Percentiles rank a stretch among this genome's conserved stretches.
Evolutionary conservation across 2,329 filamentous ascomycete genomes (phyloP).

Genomic region (Xylariaceae sp.): DNA sequence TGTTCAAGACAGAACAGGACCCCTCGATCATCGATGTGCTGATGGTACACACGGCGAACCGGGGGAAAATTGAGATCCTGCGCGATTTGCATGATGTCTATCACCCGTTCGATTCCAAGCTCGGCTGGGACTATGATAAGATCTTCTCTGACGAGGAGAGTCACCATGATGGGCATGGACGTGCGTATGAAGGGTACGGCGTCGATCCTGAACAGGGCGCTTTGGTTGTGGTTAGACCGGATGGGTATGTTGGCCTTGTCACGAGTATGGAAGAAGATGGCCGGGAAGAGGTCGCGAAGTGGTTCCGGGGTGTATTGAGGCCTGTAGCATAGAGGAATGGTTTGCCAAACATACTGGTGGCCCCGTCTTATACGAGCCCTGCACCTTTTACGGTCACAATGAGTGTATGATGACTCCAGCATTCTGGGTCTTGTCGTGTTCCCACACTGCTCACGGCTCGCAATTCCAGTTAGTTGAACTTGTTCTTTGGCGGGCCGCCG

Average conservation of each 20-base stretch:
- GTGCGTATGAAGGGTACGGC: constrained; percentile 52
- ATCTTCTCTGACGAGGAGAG: constrained; percentile 50
- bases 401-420: too few species aligned
- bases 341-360: not conserved
- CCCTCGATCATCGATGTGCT: constrained; percentile 50
- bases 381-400: too few species aligned
- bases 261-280: constrained; percentile 32
- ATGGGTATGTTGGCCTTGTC: constrained; percentile 55
- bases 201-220: constrained; percentile 50
- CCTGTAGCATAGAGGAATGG: not conserved
- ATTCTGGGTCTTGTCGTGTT: too few species aligned
- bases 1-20: constrained; percentile 35
- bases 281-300: constrained; percentile 21
- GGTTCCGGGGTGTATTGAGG: constrained; percentile 21
- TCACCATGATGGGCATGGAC: constrained; percentile 48
- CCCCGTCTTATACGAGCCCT: too few species aligned
- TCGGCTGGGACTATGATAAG: constrained; percentile 53
- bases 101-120: constrained; percentile 39
- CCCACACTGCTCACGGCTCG: too few species aligned
- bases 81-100: constrained; percentile 45
- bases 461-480: too few species aligned
- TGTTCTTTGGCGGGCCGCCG: too few species aligned
- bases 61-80: constrained; percentile 44
- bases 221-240: constrained; percentile 56
- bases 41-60: constrained; percentile 51